Conservation (phyloP, 441 rosid species). For the Pelargonium fulgidum region DNA sequence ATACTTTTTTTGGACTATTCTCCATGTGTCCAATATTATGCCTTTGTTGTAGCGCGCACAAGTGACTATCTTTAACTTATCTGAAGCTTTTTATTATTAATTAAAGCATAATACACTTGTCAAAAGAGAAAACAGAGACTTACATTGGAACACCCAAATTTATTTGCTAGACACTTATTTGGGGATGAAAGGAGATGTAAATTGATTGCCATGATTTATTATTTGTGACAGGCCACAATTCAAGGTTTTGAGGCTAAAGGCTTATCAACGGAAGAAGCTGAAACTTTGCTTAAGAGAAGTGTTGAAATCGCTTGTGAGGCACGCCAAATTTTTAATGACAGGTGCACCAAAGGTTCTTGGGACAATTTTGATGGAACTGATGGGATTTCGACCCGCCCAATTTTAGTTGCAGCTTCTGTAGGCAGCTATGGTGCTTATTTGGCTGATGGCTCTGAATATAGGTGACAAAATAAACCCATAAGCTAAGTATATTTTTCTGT, state of each 20-base stretch:
- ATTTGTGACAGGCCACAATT: conserved; percentile 60
- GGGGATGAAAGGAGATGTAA: no score
- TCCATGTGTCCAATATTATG: no score
- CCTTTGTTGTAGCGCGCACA: no score
- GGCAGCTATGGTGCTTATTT: conserved; percentile 97
- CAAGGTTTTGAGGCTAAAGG: conserved; percentile 87
- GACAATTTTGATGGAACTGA: conserved; percentile 33
- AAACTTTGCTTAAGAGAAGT: conserved; percentile 51
- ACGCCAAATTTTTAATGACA: conserved; percentile 52
- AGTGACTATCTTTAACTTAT: no score
- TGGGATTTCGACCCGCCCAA: conserved; percentile 34
- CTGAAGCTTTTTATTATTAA: no score
- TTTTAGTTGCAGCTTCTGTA: conserved; percentile 78
- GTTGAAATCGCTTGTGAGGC: conserved; percentile 81
- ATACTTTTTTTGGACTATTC: no score
- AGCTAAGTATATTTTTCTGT: not conserved
- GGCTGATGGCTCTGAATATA: conserved; percentile 92
- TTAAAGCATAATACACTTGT: no score
- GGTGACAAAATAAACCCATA: conserved; percentile 26
- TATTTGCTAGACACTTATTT: no score
- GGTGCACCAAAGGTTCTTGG: conserved; percentile 47
- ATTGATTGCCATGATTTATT: no score
- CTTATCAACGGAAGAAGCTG: conserved; percentile 55
- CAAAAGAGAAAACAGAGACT: no score
- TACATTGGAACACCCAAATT: no score